Percentiles rank a stretch among this genome's conserved stretches.
Evolutionary conservation across 768 basidiomycete species (phyloP).

Genomic region (Kwoniella sp.): DNA sequence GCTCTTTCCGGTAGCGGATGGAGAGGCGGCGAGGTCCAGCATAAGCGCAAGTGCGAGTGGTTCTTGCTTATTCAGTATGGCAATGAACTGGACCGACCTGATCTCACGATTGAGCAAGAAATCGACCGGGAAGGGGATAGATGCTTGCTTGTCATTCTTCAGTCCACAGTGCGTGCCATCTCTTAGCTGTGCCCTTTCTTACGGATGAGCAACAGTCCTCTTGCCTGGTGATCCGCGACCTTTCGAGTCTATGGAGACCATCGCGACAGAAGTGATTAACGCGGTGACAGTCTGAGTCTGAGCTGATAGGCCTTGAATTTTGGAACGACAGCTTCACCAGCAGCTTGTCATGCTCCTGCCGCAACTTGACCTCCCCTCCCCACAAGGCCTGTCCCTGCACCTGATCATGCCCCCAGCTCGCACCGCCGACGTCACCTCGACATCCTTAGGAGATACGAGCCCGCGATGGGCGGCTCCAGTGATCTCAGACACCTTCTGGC

Average conservation of each 20-base stretch:
- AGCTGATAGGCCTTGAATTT: neutral
- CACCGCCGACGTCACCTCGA: no score
- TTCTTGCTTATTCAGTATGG: constrained; percentile 6
- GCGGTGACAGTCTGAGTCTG: neutral
- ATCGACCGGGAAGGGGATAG: constrained; percentile 2
- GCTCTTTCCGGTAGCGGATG: no score
- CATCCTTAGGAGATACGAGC: no score
- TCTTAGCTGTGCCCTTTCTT: neutral
- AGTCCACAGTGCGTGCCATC: constrained; percentile 8
- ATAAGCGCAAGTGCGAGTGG: constrained; percentile 8
- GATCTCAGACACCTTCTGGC: constrained; percentile 21
- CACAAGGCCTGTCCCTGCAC: constrained; percentile 23
- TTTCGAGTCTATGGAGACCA: no score
- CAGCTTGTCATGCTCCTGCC: constrained; percentile 21
- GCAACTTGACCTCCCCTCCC: constrained; percentile 19
- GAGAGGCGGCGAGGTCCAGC: constrained; percentile 14
- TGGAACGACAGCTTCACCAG: constrained; percentile 13
- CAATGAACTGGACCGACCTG: neutral
- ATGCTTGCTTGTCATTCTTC: constrained; percentile 19
- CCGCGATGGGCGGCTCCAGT: constrained; percentile 7
- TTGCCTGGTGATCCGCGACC: no score
- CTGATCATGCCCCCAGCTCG: constrained; percentile 5
- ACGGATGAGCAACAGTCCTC: no score
- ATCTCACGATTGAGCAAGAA: neutral
- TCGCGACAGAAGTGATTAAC: no score